Conservation (phyloP, 495 filamentous ascomycete species). For the Lasiosphaeria hispida region DNA sequence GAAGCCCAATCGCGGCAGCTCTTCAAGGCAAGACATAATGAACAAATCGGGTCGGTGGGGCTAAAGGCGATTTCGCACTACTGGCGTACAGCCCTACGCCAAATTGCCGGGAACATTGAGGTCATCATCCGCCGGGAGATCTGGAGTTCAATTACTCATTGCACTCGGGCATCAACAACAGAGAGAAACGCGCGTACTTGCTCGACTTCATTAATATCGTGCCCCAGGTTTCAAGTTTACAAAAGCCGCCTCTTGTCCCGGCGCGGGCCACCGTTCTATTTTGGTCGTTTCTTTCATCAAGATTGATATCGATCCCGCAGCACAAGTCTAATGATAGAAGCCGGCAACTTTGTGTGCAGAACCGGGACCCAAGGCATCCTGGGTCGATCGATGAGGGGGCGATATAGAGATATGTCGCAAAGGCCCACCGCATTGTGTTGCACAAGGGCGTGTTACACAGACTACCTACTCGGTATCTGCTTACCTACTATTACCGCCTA, state of each 20-base stretch:
- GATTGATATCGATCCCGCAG: conserved; percentile 10
- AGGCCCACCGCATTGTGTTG: too few species aligned
- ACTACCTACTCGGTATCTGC: too few species aligned
- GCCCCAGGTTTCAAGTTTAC: conserved; percentile 18
- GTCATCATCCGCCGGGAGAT: conserved; percentile 26
- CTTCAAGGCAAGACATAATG: not conserved
- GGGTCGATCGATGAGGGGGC: not conserved
- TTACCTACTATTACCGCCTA: too few species aligned
- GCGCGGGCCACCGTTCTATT: conserved; percentile 14
- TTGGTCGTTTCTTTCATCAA: conserved; percentile 13
- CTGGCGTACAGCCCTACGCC: conserved; percentile 24
- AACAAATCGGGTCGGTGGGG: conserved; percentile 27
- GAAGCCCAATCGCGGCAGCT: conserved; percentile 12
- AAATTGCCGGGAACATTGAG: conserved; percentile 20
- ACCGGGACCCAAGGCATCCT: not conserved
- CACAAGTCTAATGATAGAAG: conserved; percentile 12
- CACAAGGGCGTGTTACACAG: too few species aligned
- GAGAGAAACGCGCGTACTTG: not conserved
- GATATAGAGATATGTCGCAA: too few species aligned
- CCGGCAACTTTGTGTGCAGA: not conserved
- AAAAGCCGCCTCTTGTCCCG: not conserved
- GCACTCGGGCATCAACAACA: conserved; percentile 1
- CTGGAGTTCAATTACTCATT: not conserved
- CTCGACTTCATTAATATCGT: conserved; percentile 8
- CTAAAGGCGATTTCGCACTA: conserved; percentile 20